phyloP scores from a whole-genome alignment of 2,329 filamentous ascomycete species.

The Fusarium sp. region DNA sequence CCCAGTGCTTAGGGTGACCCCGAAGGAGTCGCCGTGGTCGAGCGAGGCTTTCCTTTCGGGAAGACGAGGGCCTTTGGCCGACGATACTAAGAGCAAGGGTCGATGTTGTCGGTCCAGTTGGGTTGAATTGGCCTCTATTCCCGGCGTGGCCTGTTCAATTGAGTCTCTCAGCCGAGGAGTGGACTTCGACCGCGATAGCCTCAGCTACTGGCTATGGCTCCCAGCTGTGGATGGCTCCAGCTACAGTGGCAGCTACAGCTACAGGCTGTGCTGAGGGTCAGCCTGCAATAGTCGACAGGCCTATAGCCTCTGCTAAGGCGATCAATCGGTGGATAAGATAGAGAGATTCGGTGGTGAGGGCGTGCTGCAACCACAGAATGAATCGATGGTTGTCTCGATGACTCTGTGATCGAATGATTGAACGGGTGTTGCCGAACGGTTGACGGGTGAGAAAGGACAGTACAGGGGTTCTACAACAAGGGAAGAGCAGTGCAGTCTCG shows the following conservation, averaged over 20 bases:
- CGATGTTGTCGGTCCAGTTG: not conserved
- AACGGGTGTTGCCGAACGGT: conserved; percentile 43
- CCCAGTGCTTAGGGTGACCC: conserved; percentile 36
- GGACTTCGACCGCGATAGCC: conserved; percentile 27
- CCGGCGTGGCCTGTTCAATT: conserved; percentile 11
- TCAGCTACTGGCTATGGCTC: conserved; percentile 2
- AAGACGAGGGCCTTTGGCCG: conserved; percentile 34
- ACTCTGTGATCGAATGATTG: conserved; percentile 41
- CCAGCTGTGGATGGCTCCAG: not conserved
- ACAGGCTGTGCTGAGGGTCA: conserved; percentile 6
- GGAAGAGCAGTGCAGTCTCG: conserved; percentile 30
- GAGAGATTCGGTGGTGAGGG: conserved; percentile 17
- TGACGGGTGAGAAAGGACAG: conserved; percentile 24
- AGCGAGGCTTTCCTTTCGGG: conserved; percentile 39
- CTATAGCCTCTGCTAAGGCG: conserved; percentile 11
- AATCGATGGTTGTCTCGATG: conserved; percentile 25
- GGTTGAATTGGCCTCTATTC: conserved; percentile 20
- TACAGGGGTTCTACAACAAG: conserved; percentile 37
- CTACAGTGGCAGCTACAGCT: not conserved
- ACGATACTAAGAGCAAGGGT: conserved; percentile 24
- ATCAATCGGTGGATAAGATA: conserved; percentile 11
- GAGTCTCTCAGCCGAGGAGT: conserved; percentile 11
- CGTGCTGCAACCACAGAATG: conserved; percentile 16
- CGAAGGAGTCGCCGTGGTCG: conserved; percentile 36
- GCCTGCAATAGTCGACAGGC: conserved; percentile 4